Conservation (phyloP, 1,139 yeast genomes). For the Yamadazyma triangularis region DNA sequence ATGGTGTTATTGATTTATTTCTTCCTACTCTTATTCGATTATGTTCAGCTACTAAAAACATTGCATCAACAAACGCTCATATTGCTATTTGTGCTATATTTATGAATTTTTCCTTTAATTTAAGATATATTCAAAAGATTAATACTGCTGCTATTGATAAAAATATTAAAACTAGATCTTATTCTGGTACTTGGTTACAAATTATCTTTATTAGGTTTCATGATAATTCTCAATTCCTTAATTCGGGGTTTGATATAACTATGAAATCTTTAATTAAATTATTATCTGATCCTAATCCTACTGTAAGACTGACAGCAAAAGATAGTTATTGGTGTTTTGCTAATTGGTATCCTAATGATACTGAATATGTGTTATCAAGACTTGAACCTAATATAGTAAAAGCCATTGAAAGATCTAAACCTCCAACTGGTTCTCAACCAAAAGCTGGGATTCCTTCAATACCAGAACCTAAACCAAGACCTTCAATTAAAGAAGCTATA, state of each 20-base stretch:
- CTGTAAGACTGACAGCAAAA: constrained; percentile 74
- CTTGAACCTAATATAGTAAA: constrained; percentile 34
- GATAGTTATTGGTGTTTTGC: constrained; percentile 68
- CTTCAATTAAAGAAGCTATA: too few species aligned
- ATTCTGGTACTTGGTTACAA: constrained; percentile 68
- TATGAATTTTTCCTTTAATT: constrained; percentile 49
- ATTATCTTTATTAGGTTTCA: constrained; percentile 47
- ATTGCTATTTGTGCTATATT: constrained; percentile 61
- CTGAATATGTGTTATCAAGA: constrained; percentile 49
- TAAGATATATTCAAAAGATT: constrained; percentile 53
- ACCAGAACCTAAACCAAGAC: not conserved
- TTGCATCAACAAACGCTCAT: constrained; percentile 74
- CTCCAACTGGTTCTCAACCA: constrained; percentile 19
- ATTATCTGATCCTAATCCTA: constrained; percentile 74
- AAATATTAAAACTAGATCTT: constrained; percentile 64
- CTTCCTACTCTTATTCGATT: constrained; percentile 56
- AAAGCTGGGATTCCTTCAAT: constrained; percentile 15
- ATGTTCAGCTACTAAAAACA: constrained; percentile 72
- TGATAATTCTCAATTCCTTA: constrained; percentile 23
- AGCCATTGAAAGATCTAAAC: constrained; percentile 47
- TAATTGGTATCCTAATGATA: constrained; percentile 42
- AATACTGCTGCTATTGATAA: constrained; percentile 58
- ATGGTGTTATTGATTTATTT: constrained; percentile 58
- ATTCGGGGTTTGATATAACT: constrained; percentile 40
- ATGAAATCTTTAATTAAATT: constrained; percentile 56